Percentiles rank a stretch among this genome's conserved stretches.
These are phyloP conservation scores for Pholiota molesta DNA, from an alignment of 768 basidiomycete species.

Conservation along the genomic window DNA sequence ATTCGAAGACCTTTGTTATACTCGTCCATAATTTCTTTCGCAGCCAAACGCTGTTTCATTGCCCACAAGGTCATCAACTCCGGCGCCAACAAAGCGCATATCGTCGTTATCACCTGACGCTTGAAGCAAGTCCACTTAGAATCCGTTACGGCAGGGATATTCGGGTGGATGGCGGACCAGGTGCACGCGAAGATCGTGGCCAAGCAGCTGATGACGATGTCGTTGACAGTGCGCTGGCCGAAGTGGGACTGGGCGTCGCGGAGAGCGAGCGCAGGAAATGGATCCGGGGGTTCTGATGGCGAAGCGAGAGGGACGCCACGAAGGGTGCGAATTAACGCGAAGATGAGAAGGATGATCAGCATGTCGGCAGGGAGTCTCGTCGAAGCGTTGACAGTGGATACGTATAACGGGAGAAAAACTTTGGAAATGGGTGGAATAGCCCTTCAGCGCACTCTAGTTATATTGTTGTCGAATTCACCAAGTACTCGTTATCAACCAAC, in stretches of 20 bases:
- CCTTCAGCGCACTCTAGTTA: too few species aligned
- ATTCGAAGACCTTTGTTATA: slow-evolving; percentile 9
- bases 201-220: slow-evolving; percentile 9
- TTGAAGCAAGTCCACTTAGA: neutral
- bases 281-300: neutral
- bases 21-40: slow-evolving; percentile 13
- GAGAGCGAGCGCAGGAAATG: neutral
- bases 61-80: slow-evolving; percentile 24
- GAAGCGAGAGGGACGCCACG: neutral
- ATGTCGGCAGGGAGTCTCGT: neutral
- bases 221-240: neutral
- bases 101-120: slow-evolving; percentile 7
- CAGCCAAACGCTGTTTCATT: slow-evolving; percentile 19
- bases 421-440: too few species aligned
- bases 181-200: slow-evolving; percentile 13
- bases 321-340: neutral
- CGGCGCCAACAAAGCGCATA: slow-evolving; percentile 15
- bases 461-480: too few species aligned
- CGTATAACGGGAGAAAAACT: too few species aligned
- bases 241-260: neutral
- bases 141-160: slow-evolving; percentile 11
- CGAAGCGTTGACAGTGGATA: too few species aligned
- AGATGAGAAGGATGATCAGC: neutral
- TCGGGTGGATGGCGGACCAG: slow-evolving; percentile 16
- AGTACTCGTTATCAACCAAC: too few species aligned